Evolutionary conservation across 805 yeast species (phyloP).

Genomic region (Pichia heedii): DNA sequence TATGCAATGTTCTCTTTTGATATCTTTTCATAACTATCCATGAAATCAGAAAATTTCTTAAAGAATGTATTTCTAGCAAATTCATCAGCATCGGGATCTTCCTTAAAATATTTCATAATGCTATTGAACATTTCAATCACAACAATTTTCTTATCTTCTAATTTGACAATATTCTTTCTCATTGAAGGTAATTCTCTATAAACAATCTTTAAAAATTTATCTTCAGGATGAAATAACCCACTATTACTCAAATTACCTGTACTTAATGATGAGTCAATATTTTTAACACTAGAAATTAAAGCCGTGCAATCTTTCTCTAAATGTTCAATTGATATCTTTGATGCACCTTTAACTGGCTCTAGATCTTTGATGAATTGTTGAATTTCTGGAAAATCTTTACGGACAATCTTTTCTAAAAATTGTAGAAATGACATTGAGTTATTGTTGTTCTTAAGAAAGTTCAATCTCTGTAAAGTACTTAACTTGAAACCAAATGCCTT

Average conservation of each 20-base stretch:
- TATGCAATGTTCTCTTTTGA: slow-evolving; percentile 65
- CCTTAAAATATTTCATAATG: slow-evolving; percentile 84
- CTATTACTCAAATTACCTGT: slow-evolving; percentile 83
- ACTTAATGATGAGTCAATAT: slow-evolving; percentile 64
- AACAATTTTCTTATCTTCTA: slow-evolving; percentile 54
- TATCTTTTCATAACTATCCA: slow-evolving; percentile 71
- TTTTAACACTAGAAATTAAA: slow-evolving; percentile 50
- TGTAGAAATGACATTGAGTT: slow-evolving; percentile 86
- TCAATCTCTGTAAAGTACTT: slow-evolving; percentile 80
- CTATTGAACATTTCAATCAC: slow-evolving; percentile 58
- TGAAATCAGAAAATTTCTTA: slow-evolving; percentile 69
- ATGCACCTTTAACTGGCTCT: slow-evolving; percentile 45
- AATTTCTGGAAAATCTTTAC: slow-evolving; percentile 75
- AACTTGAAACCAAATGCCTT: slow-evolving; percentile 91
- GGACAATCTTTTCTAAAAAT: slow-evolving; percentile 81
- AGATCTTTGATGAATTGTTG: slow-evolving; percentile 70
- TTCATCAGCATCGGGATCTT: slow-evolving; percentile 59
- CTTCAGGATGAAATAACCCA: slow-evolving; percentile 72
- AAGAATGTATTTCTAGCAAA: slow-evolving; percentile 64
- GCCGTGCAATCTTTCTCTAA: slow-evolving; percentile 63
- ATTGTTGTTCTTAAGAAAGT: slow-evolving; percentile 81
- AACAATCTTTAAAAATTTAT: slow-evolving; percentile 54
- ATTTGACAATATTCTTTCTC: slow-evolving; percentile 52
- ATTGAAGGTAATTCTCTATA: slow-evolving; percentile 68
- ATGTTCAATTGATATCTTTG: slow-evolving; percentile 77